phyloP scores from a whole-genome alignment of 306 rosid species.

The Rubus idaeus region DNA sequence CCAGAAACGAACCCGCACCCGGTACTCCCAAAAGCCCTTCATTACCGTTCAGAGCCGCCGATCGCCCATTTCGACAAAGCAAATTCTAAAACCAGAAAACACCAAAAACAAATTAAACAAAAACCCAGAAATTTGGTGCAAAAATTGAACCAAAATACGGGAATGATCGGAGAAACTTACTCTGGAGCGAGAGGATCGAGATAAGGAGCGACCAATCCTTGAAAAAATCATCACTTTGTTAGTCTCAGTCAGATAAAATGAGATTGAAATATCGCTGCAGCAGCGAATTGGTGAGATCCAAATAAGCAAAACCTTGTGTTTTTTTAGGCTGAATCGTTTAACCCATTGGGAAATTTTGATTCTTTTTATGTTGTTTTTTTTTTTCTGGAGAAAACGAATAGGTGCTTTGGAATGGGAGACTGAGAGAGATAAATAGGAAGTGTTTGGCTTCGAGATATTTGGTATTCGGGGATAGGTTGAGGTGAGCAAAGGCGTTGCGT shows the following conservation, averaged over 20 bases:
- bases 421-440: neutral
- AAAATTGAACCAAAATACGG: neutral
- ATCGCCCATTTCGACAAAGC: constrained; percentile 47
- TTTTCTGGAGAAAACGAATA: neutral
- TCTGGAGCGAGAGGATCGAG: constrained; percentile 59
- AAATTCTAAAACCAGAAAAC: constrained; percentile 44
- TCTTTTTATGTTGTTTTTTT: neutral
- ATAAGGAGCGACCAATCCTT: constrained; percentile 59
- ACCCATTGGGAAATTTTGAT: constrained; percentile 13
- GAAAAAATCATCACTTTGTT: constrained; percentile 51
- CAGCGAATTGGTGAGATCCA: constrained; percentile 14
- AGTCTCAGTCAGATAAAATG: neutral
- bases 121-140: neutral
- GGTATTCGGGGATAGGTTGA: neutral
- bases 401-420: too few species aligned
- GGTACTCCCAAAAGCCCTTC: constrained; percentile 34
- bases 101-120: neutral
- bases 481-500: constrained; percentile 36
- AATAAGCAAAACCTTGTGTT: neutral
- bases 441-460: neutral
- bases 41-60: constrained; percentile 32
- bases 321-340: neutral
- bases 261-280: neutral
- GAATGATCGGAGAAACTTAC: constrained; percentile 32
- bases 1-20: constrained; percentile 38